Base-by-base conservation (phyloP, 768 basidiomycete genomes). In the Galerina sulciceps region DNA sequence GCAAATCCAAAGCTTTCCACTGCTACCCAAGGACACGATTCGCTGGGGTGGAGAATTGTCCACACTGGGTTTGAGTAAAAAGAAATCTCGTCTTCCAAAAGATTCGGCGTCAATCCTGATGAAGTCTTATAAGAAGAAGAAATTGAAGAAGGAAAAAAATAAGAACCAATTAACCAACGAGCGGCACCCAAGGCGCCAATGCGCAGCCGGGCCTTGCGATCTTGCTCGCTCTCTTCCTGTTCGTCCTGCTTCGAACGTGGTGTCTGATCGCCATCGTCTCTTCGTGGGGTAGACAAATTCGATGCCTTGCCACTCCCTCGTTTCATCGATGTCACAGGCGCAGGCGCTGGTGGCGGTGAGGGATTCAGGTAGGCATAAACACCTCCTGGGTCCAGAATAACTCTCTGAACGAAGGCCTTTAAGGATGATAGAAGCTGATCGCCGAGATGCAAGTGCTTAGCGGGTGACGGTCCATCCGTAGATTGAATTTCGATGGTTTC, bases 311-410 rank as follows among this genome's bases (percentile, higher is more conserved):
- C 57, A 3, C 64, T 65, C 4, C 69, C 70, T 54, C 77, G 75
- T 47, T 73, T 79, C 1, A 67, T 57, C 0, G 76, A 59, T 22
- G 73, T 64, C 2, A 63, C 35, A 6, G 72, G 60, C n/a, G 72
- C 72, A 1, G 73, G 66, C 0, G 72, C 67, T 0, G 73, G 67
- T 4, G 76, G 67, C n/a, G 82, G 80, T 9, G 76, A 74, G 5
- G 92, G 92, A 61, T 92, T 91, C 34, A 94, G 75, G 60, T 81
- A 76, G 1, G 70, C 49, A 65, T 89, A 86, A 1, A 90, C 70
- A 0, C 76, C 84, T 23, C 69, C 74, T 1, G 92, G 91, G 68
- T 90, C 84, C 22, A 92, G 75, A 6, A 86, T 67, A 6, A 83
- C 76, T 4, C 81, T 70, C 57, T 85, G 83, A 4, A 80, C 62